A percentile compares a stretch with the other conserved stretches of the same genome.
Conservation (phyloP, 1,139 yeast species). For the Suhomyces anneliseae region DNA sequence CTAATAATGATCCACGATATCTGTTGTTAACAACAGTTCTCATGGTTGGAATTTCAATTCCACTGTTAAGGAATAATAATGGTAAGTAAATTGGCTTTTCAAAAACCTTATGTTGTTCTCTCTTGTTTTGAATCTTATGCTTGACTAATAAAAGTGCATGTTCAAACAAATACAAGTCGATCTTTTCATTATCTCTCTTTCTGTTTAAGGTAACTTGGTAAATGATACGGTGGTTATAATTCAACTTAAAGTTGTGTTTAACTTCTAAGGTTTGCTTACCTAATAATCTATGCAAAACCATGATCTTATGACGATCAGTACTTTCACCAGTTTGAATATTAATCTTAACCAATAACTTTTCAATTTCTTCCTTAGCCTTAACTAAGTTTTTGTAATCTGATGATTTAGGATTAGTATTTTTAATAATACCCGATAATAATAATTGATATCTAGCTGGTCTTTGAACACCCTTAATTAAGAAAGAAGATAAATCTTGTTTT, state of each 20-base stretch:
- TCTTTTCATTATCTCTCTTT: slow-evolving; percentile 73
- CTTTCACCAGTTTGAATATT: slow-evolving; percentile 93
- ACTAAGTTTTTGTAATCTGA: slow-evolving; percentile 73
- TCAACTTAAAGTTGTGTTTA: slow-evolving; percentile 60
- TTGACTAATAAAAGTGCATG: slow-evolving; percentile 85
- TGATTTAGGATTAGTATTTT: slow-evolving; percentile 72
- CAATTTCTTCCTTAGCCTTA: slow-evolving; percentile 74
- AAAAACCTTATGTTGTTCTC: slow-evolving; percentile 89
- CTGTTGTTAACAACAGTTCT: slow-evolving; percentile 45
- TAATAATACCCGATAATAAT: slow-evolving; percentile 77
- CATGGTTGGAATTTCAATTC: slow-evolving; percentile 72
- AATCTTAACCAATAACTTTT: slow-evolving; percentile 74
- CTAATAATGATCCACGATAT: slow-evolving; percentile 38
- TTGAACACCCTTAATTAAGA: slow-evolving; percentile 91
- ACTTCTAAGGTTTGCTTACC: slow-evolving; percentile 83
- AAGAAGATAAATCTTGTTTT: slow-evolving; percentile 89
- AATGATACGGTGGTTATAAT: slow-evolving; percentile 77
- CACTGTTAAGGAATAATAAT: slow-evolving; percentile 69
- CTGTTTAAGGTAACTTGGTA: slow-evolving; percentile 73
- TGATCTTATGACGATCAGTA: slow-evolving; percentile 87
- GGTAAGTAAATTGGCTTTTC: slow-evolving; percentile 93
- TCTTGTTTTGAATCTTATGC: slow-evolving; percentile 81
- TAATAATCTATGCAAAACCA: slow-evolving; percentile 72
- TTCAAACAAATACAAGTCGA: slow-evolving; percentile 83
- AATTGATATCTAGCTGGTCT: slow-evolving; percentile 94